phyloP scores from a whole-genome alignment of 129 eudicot genomes.

The Chrysanthemum lavandulifolium region DNA sequence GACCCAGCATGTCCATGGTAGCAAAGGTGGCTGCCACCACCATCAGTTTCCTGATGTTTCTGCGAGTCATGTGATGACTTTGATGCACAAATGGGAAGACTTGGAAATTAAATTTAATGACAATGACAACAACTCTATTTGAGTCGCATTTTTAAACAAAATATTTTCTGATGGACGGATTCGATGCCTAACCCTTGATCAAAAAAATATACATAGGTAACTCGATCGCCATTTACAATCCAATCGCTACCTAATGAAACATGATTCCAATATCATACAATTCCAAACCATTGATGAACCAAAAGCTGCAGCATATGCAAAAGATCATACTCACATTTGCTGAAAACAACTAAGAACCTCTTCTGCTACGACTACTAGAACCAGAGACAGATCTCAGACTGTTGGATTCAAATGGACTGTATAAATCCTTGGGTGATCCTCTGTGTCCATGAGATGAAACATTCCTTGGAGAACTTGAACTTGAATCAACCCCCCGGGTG shows the following conservation, averaged over 20 bases:
- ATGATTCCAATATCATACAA: constrained; percentile 38
- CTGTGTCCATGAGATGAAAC: constrained; percentile 53
- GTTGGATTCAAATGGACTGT: constrained; percentile 47
- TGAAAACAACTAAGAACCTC: constrained; percentile 39
- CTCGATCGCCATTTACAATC: constrained; percentile 32
- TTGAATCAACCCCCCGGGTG: constrained; percentile 45
- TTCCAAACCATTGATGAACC: constrained; percentile 25
- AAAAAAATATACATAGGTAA: constrained; percentile 34
- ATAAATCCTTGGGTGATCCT: constrained; percentile 64
- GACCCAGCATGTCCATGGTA: background rate
- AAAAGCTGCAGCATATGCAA: constrained; percentile 13
- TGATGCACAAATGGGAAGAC: background rate
- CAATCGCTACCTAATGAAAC: constrained; percentile 32
- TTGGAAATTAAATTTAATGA: background rate
- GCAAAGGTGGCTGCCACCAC: background rate
- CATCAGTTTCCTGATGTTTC: too few relatives aligned
- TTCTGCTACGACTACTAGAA: constrained; percentile 64
- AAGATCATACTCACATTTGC: background rate
- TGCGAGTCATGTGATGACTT: too few relatives aligned
- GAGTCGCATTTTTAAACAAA: background rate
- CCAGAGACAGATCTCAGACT: constrained; percentile 46
- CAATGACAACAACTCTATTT: background rate
- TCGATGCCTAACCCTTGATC: constrained; percentile 18
- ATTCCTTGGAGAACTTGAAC: constrained; percentile 53
- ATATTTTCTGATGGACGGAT: background rate